Percentiles rank a stretch among this genome's conserved stretches.
Conservation (phyloP, 2,329 filamentous ascomycete species). For the Pseudogymnoascus sp. region DNA sequence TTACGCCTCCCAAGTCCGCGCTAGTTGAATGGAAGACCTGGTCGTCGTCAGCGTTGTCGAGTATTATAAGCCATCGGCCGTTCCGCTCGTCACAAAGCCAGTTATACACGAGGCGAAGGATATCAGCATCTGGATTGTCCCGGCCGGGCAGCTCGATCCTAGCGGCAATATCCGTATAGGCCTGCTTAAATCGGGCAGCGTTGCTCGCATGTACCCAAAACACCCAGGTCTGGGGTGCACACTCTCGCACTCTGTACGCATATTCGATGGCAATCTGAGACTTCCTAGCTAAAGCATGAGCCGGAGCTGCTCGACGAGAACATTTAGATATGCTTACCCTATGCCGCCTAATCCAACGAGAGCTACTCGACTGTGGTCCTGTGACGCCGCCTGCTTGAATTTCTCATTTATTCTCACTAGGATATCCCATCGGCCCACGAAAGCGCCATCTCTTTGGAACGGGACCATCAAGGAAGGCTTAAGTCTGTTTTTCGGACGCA, state of each 20-base stretch:
- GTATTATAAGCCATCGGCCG: conserved; percentile 19
- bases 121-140: conserved; percentile 17
- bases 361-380: conserved; percentile 13
- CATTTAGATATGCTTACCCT: conserved; percentile 11
- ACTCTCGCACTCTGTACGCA: conserved; percentile 12
- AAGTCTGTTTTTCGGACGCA: not conserved
- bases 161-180: conserved; percentile 18
- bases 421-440: conserved; percentile 15
- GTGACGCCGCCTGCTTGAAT: not conserved
- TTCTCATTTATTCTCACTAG: conserved; percentile 6
- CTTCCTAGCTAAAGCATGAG: conserved; percentile 12
- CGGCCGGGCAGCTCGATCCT: conserved; percentile 13
- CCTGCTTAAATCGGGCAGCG: conserved; percentile 14
- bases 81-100: conserved; percentile 18
- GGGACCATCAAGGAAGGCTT: conserved; percentile 13
- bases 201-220: conserved; percentile 21
- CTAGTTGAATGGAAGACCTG: conserved; percentile 9
- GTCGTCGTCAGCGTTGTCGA: conserved; percentile 21
- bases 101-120: conserved; percentile 12
- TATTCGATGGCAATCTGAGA: conserved; percentile 21
- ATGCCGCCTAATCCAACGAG: conserved; percentile 16
- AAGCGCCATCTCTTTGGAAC: conserved; percentile 14
- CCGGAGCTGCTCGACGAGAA: not conserved
- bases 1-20: no score
- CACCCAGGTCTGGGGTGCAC: conserved; percentile 10